A percentile compares a stretch with the other conserved stretches of the same genome.
Evolutionary conservation across 176 grass and related monocot genomes (phyloP).

Genomic region (Guadua angustifolia): DNA sequence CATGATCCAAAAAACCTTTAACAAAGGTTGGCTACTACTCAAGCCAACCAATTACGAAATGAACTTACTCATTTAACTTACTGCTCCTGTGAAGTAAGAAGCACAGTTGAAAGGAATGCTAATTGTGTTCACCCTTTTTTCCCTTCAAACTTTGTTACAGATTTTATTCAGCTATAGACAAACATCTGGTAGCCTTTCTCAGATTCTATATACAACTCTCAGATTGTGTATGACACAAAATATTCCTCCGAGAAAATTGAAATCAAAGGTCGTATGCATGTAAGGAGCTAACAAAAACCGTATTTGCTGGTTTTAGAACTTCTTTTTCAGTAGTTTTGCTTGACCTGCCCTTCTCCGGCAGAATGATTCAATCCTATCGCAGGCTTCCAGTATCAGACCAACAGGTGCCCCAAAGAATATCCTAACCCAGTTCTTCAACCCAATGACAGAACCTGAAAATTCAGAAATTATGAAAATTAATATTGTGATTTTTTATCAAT

Average conservation of each 20-base stretch:
- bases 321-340: conserved; percentile 40
- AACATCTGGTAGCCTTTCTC: conserved; percentile 19
- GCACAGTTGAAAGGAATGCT: background rate
- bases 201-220: conserved; percentile 44
- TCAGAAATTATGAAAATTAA: conserved; percentile 5
- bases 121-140: background rate
- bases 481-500: background rate
- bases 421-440: conserved; percentile 87
- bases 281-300: conserved; percentile 32
- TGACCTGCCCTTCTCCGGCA: conserved; percentile 59
- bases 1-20: too few relatives aligned
- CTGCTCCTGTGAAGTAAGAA: background rate
- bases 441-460: conserved; percentile 75
- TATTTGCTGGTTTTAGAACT: conserved; percentile 26
- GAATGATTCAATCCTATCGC: conserved; percentile 77
- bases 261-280: background rate
- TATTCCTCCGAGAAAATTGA: background rate
- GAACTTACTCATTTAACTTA: background rate
- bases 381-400: conserved; percentile 62
- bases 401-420: conserved; percentile 81
- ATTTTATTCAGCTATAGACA: conserved; percentile 5
- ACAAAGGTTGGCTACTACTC: too few relatives aligned
- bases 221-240: background rate
- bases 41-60: too few relatives aligned
- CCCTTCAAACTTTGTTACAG: background rate